Conservation (phyloP, 139 green algal genomes). For the Tetraselmis chui region DNA sequence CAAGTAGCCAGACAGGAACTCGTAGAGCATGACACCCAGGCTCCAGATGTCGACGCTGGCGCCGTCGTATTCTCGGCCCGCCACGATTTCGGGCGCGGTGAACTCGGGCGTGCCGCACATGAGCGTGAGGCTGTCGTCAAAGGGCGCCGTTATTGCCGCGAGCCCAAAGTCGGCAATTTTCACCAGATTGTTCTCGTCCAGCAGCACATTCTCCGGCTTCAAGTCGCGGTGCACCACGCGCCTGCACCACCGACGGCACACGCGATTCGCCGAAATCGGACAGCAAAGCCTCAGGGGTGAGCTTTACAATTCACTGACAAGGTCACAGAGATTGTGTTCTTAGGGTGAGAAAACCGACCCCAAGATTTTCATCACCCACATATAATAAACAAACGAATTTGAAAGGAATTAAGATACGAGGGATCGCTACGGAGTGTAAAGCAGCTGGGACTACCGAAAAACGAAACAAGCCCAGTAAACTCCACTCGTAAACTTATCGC, state of each 20-base stretch:
- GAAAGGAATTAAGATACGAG: no score
- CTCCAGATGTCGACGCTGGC: constrained; percentile 48
- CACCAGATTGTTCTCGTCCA: constrained; percentile 48
- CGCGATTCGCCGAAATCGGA: no score
- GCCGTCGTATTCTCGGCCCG: constrained; percentile 33
- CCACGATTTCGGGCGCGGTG: constrained; percentile 50
- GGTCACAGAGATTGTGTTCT: no score
- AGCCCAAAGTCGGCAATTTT: constrained; percentile 66
- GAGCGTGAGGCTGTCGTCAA: constrained; percentile 27
- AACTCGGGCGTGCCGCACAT: constrained; percentile 47
- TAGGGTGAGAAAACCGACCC: no score
- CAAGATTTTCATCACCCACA: no score
- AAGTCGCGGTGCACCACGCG: constrained; percentile 63
- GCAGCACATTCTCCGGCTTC: constrained; percentile 75
- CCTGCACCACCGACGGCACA: constrained; percentile 27
- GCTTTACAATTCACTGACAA: no score
- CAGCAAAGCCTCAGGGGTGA: no score
- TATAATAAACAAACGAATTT: no score
- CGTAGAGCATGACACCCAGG: constrained; percentile 60
- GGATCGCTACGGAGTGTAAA: no score
- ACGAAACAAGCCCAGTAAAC: no score
- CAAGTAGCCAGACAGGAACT: constrained; percentile 39
- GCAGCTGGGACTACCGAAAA: no score
- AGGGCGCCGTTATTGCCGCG: constrained; percentile 50
- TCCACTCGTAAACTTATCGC: no score